phyloP scores from a whole-genome alignment of 306 rosid species.

The Vachellia pachyceras region DNA sequence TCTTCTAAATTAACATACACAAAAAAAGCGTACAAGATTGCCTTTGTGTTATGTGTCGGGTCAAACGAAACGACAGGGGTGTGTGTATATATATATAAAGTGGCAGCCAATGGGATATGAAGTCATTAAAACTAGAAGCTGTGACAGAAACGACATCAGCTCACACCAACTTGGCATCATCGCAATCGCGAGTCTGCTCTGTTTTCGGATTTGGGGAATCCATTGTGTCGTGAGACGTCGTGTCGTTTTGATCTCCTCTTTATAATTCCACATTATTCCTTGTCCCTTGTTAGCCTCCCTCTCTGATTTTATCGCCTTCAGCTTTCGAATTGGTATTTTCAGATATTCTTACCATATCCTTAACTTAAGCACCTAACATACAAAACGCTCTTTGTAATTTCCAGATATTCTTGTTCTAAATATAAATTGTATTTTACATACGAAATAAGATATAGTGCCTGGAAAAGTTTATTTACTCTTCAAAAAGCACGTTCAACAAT shows the following conservation, averaged over 20 bases:
- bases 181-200: background rate
- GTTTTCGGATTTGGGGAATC: constrained; percentile 2
- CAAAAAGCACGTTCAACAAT: too few relatives aligned
- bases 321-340: background rate
- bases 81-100: background rate
- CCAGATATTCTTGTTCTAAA: too few relatives aligned
- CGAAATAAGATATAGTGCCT: too few relatives aligned
- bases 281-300: background rate
- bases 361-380: background rate
- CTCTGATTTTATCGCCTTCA: background rate
- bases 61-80: background rate
- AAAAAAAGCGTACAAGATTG: too few relatives aligned
- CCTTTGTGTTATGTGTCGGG: background rate
- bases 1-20: background rate
- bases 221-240: background rate
- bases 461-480: too few relatives aligned
- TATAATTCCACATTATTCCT: background rate
- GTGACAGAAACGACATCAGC: background rate
- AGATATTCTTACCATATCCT: background rate
- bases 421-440: too few relatives aligned
- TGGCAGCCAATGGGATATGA: background rate
- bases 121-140: background rate
- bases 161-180: background rate
- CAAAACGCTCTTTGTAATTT: background rate
- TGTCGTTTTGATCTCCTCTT: constrained; percentile 7